phyloP scores from a whole-genome alignment of 1,284 basidiomycete genomes.

The Ustilago shanxiensis region DNA sequence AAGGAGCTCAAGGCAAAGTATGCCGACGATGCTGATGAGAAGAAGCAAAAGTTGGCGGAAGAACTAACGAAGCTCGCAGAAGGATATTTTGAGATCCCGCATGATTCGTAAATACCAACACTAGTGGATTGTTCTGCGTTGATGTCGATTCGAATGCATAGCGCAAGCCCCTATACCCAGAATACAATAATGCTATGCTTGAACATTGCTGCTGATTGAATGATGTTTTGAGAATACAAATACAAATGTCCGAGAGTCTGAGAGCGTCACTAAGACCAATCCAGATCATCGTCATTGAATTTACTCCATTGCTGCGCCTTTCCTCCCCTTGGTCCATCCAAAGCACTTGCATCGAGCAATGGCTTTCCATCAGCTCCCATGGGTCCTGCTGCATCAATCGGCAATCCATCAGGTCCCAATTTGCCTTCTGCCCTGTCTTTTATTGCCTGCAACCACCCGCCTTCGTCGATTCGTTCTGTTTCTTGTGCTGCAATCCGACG shows the following conservation, averaged over 20 bases:
- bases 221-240: conserved; percentile 5
- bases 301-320: conserved; percentile 28
- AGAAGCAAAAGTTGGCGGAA: conserved; percentile 28
- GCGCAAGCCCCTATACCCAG: conserved; percentile 14
- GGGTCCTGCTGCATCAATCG: conserved; percentile 26
- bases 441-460: conserved; percentile 59
- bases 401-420: conserved; percentile 44
- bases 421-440: conserved; percentile 52
- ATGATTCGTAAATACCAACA: conserved; percentile 22
- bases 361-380: conserved; percentile 37
- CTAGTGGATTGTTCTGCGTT: not conserved
- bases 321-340: not conserved
- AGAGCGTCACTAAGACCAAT: conserved; percentile 53
- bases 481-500: conserved; percentile 50
- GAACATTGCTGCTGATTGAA: not conserved
- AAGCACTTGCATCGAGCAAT: conserved; percentile 27
- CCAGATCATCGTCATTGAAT: conserved; percentile 63
- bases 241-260: not conserved
- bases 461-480: conserved; percentile 62
- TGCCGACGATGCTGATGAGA: conserved; percentile 22
- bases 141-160: too few relatives aligned
- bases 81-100: conserved; percentile 39
- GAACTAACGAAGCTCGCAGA: conserved; percentile 39
- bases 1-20: conserved; percentile 31
- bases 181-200: conserved; percentile 6